Evolutionary conservation across 371 early-diverging fungal genomes (phyloP).

Genomic region (Rhizopus delemar): DNA sequence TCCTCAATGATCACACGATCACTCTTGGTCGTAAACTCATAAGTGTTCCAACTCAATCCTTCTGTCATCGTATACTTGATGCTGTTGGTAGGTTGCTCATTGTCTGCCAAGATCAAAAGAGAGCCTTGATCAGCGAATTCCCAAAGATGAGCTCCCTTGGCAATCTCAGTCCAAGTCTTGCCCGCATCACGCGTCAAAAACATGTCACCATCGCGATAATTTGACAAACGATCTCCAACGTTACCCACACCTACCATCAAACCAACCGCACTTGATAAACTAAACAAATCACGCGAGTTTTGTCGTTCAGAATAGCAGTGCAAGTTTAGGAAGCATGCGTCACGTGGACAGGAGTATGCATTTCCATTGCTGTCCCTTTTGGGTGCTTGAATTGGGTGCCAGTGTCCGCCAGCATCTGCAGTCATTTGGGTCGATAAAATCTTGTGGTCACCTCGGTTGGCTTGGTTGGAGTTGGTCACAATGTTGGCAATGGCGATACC

Average conservation of each 20-base stretch:
- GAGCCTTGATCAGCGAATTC: constrained; percentile 90
- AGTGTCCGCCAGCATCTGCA: constrained; percentile 81
- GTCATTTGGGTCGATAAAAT: constrained; percentile 73
- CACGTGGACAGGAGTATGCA: constrained; percentile 22
- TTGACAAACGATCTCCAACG: constrained; percentile 69
- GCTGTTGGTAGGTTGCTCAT: constrained; percentile 73
- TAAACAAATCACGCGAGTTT: constrained; percentile 77
- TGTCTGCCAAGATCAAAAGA: constrained; percentile 71
- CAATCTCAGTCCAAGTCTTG: constrained; percentile 70
- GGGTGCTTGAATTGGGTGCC: constrained; percentile 66
- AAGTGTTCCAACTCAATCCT: constrained; percentile 63
- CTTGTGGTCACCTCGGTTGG: constrained; percentile 51
- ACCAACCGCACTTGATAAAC: constrained; percentile 81
- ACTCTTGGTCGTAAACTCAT: constrained; percentile 53
- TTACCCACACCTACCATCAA: constrained; percentile 92
- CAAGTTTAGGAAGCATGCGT: constrained; percentile 70
- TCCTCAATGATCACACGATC: constrained; percentile 58
- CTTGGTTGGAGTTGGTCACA: constrained; percentile 71
- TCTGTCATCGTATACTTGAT: constrained; percentile 67
- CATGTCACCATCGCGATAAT: constrained; percentile 74
- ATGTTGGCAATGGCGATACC: constrained; percentile 87
- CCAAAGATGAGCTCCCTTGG: constrained; percentile 75
- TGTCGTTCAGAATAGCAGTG: constrained; percentile 81
- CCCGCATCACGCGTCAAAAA: constrained; percentile 88
- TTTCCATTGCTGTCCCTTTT: constrained; percentile 51